A percentile compares a stretch with the other conserved stretches of the same genome.
Evolutionary conservation across 768 basidiomycete species (phyloP).

Genomic region (Vararia minispora): DNA sequence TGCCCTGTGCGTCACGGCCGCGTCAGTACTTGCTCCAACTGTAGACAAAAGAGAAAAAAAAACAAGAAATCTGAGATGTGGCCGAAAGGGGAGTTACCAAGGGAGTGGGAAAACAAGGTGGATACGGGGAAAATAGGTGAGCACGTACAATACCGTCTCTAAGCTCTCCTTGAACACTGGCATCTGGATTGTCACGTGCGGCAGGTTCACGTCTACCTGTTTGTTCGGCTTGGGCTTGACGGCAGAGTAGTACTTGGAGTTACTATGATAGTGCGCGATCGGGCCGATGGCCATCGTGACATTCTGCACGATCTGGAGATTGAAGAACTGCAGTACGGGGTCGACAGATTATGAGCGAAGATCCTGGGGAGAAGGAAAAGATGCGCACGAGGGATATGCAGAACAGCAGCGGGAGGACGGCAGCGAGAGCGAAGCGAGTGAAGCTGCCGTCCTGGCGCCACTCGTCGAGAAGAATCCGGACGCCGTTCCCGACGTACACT

Average conservation of each 20-base stretch:
- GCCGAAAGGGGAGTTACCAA: not conserved
- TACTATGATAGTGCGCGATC: constrained; percentile 39
- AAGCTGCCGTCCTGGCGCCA: constrained; percentile 36
- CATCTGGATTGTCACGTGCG: constrained; percentile 44
- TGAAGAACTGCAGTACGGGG: constrained; percentile 21
- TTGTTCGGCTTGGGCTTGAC: constrained; percentile 30
- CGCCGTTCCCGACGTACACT: constrained; percentile 54
- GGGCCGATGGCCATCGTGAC: constrained; percentile 37
- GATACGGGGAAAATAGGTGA: too few species aligned
- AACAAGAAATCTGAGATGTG: too few species aligned
- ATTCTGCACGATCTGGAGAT: constrained; percentile 30
- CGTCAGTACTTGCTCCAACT: not conserved
- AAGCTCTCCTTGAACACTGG: constrained; percentile 48
- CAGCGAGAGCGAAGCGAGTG: constrained; percentile 31
- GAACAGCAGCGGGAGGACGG: constrained; percentile 30
- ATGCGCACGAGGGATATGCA: constrained; percentile 32
- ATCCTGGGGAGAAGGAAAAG: not conserved
- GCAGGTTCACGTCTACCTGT: constrained; percentile 31
- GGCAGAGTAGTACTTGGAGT: constrained; percentile 45
- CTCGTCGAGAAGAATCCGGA: constrained; percentile 48
- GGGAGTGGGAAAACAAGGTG: not conserved
- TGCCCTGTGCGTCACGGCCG: constrained; percentile 17
- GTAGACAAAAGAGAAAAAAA: constrained; percentile 1
- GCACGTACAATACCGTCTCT: constrained; percentile 36
- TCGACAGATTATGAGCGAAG: not conserved